These are phyloP conservation scores for Fusarium denticulatum DNA, from an alignment of 2,329 filamentous ascomycete genomes.

Conservation along the genomic window DNA sequence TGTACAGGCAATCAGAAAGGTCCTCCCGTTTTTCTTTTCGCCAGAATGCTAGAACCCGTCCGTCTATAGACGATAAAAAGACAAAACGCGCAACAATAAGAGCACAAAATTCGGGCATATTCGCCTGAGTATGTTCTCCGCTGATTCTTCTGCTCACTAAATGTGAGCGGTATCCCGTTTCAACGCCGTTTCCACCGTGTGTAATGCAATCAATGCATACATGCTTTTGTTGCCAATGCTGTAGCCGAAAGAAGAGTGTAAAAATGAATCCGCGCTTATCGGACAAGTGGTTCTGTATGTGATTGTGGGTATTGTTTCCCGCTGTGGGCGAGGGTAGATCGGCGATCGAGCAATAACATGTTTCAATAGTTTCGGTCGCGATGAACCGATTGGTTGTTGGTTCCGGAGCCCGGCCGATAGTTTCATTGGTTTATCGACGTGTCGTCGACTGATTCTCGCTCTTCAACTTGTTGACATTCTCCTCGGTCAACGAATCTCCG, in stretches of 20 bases:
- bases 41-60: conserved; percentile 26
- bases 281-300: neutral
- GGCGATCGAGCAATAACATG: conserved; percentile 3
- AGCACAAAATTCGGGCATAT: neutral
- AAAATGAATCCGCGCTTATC: conserved; percentile 4
- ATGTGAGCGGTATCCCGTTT: conserved; percentile 10
- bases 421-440: conserved; percentile 23
- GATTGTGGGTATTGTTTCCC: neutral
- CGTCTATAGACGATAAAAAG: conserved; percentile 29
- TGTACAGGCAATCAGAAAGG: neutral
- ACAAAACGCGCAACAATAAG: neutral
- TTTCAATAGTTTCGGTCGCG: conserved; percentile 9
- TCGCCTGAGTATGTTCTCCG: conserved; percentile 2
- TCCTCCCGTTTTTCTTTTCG: conserved; percentile 3
- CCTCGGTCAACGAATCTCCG: conserved; percentile 61
- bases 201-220: conserved; percentile 30
- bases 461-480: conserved; percentile 62
- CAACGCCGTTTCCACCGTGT: conserved; percentile 34
- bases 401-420: neutral
- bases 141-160: neutral
- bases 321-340: conserved; percentile 1
- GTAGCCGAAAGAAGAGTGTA: conserved; percentile 1
- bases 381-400: conserved; percentile 3
- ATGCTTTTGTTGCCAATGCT: conserved; percentile 29
- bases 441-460: conserved; percentile 46